Evolutionary conservation across 208 protist species (phyloP), one percentile per base, ranked within the genome.

Genomic region (Leptomonas pyrrhocoris): DNA sequence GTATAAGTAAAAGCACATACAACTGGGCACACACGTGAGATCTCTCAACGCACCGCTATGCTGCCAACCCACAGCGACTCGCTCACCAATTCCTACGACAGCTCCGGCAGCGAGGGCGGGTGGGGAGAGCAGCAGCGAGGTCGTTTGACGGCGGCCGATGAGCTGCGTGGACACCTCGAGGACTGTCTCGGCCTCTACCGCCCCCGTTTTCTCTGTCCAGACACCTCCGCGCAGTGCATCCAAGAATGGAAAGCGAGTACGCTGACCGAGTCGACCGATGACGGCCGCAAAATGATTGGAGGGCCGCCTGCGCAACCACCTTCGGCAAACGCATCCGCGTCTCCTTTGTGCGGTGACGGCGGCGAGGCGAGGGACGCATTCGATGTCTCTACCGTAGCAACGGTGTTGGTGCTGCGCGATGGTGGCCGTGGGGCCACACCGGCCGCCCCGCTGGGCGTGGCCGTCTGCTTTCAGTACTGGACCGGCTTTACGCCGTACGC

Each of bases 171-270:
- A 0, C 85, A 90, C 25, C 62, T 88, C 19, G 42, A 64, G 0
- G 85, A 87, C 71, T 84, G 79, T 60, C 43, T 62, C 21, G 85
- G 79, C 62, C 56, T 88, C 23, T 75, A 85, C 55, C 38, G 57
- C 45, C 65, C 68, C 12, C 71, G 62, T 30, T 77, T 85, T 18
- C 16, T 34, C 19, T 23, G 36, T 30, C 40, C 28, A 5, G 56
- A 49, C 19, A 21, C 49, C 34, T 58, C 65, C 18, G 28, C 51
- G 11, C 28, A 45, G 11, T 63, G 50, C 36, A 69, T 69, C 19
- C 15, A 31, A 7, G 2, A 27, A 5, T 31, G 34, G 34, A 38
- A 38, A 9, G 34, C 34, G 9, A 9, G 34, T 9, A 9, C 34
- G 7, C 9, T 9, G 3, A 9, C 34, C 3, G 34, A 9, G 34